These are phyloP conservation scores for Aegilops tauschii DNA, from an alignment of 176 grass and related monocot species.

Conservation along the genomic window DNA sequence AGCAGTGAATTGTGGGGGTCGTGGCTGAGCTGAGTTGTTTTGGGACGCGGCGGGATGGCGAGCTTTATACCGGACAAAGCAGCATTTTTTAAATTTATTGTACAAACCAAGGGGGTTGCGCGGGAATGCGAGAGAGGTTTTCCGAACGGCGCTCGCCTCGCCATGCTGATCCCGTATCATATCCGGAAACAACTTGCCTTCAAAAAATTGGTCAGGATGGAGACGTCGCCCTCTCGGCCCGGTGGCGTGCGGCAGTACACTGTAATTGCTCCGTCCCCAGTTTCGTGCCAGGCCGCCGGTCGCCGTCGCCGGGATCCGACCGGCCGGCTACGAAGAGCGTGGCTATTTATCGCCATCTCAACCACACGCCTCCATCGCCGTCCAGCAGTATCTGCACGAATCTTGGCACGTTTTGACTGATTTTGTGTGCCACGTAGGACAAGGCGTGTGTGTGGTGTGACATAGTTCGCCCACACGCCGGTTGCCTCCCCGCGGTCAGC, in stretches of 20 bases:
- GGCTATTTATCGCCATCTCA: no score
- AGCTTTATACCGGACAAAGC: background rate
- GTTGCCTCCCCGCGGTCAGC: no score
- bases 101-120: background rate
- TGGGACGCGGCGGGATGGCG: background rate
- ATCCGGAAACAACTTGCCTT: background rate
- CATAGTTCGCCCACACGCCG: no score
- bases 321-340: background rate
- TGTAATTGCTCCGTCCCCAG: background rate
- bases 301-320: slow-evolving; percentile 2
- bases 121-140: background rate
- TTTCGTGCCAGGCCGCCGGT: background rate
- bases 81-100: no score
- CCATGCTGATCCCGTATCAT: background rate
- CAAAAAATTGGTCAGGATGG: background rate
- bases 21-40: background rate
- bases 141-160: background rate
- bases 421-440: no score
- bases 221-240: background rate
- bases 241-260: background rate
- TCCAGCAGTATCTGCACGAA: no score
- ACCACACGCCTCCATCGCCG: no score
- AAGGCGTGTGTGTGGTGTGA: no score
- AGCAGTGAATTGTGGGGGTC: background rate
- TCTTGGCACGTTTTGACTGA: no score